Percentiles rank a stretch among this genome's conserved stretches.
Conservation (phyloP, 208 protist species). For the Trypanosoma platydactyli region DNA sequence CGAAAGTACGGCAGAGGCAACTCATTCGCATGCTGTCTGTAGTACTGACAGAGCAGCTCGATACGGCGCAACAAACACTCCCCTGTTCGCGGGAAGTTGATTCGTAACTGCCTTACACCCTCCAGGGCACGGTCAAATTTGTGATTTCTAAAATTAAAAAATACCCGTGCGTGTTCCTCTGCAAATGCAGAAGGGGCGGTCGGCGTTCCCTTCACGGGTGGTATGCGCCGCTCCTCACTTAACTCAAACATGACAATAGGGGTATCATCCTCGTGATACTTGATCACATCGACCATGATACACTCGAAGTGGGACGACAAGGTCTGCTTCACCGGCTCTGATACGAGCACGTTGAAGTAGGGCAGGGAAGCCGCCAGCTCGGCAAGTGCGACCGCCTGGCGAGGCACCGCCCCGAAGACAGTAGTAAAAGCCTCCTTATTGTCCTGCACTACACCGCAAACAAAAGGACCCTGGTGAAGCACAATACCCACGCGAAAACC, state of each 20-base stretch:
- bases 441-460: conserved; percentile 81
- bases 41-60: conserved; percentile 66
- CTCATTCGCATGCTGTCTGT: conserved; percentile 29
- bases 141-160: conserved; percentile 77
- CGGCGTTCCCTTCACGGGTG: conserved; percentile 8
- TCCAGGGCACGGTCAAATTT: conserved; percentile 54
- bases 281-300: conserved; percentile 81
- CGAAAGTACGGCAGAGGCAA: conserved; percentile 70
- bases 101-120: conserved; percentile 37
- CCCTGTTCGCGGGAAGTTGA: conserved; percentile 11
- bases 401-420: conserved; percentile 69
- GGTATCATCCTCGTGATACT: conserved; percentile 40
- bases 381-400: conserved; percentile 55
- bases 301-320: conserved; percentile 70
- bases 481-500: conserved; percentile 78
- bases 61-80: conserved; percentile 53
- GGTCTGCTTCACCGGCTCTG: conserved; percentile 80
- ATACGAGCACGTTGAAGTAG: conserved; percentile 58
- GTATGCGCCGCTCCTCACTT: conserved; percentile 22
- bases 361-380: conserved; percentile 57
- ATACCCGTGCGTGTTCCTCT: conserved; percentile 69
- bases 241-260: conserved; percentile 80
- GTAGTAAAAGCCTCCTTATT: conserved; percentile 77
- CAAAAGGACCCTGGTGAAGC: conserved; percentile 74
- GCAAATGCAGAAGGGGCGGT: conserved; percentile 37